Conservation (phyloP, 352 stramenopile species). For the Thraustochytrium aureum region DNA sequence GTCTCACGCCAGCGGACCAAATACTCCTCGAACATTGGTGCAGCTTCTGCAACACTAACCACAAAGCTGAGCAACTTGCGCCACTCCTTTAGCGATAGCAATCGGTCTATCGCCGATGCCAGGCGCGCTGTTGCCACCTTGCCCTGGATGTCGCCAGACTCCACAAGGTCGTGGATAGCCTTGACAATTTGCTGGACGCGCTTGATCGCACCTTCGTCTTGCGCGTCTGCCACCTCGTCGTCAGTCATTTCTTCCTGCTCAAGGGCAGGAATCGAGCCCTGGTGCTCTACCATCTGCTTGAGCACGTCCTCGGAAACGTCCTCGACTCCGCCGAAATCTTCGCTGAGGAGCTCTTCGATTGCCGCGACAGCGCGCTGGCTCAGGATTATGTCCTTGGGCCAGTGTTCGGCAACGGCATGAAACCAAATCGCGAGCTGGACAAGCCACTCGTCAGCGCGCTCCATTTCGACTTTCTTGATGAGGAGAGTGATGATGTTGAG, state of each 20-base stretch:
- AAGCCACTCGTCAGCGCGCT: conserved; percentile 20
- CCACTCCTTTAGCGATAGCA: conserved; percentile 23
- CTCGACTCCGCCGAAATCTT: not conserved
- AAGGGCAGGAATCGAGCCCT: not conserved
- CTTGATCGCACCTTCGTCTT: too few relatives aligned
- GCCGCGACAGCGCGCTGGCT: not conserved
- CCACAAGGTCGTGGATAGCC: not conserved
- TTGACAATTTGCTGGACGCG: conserved; percentile 33
- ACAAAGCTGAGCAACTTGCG: conserved; percentile 39
- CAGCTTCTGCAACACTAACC: conserved; percentile 12
- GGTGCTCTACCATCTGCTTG: not conserved
- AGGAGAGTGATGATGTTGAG: conserved; percentile 49
- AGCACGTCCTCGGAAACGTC: not conserved
- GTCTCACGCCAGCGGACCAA: not conserved
- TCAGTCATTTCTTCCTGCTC: not conserved
- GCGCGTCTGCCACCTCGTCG: too few relatives aligned
- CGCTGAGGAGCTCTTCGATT: conserved; percentile 7
- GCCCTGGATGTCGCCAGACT: not conserved
- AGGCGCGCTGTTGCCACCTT: not conserved
- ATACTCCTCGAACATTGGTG: conserved; percentile 36
- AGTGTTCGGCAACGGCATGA: conserved; percentile 9
- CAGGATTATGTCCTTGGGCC: conserved; percentile 23
- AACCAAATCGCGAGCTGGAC: conserved; percentile 47
- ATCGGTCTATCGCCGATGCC: not conserved
- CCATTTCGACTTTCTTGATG: conserved; percentile 5